Base-by-base conservation (phyloP, 306 rosid genomes). In the Glycine tomentella region DNA sequence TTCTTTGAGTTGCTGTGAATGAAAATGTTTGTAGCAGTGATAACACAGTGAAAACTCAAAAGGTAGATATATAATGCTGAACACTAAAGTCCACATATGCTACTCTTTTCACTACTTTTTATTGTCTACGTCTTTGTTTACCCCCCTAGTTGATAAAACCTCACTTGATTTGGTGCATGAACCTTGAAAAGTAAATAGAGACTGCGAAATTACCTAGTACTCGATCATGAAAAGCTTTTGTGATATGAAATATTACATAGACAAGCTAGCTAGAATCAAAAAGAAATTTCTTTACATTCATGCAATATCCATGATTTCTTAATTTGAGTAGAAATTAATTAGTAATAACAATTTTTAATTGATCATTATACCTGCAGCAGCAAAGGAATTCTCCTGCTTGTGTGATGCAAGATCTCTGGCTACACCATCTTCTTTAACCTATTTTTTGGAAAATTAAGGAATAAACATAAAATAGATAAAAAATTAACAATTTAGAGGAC, bases 391-490 rank as follows among this genome's bases (percentile, higher is more conserved):
- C 78, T 82, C 59, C 58, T 52, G 49, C 46, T 80, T 67, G 81
- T 71, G 70, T 46, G 90, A 74, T 33, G 50, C 79, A 76, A 66
- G 61, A 69, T 76, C 68, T 63, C 64, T 53, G 64, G 70, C 81
- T 81, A 70, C 75, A 63, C 66, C 75, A 57, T 72, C 67, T 80
- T 66, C 88, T 62, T 51, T 59, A 57, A 64, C 83, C 95, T 89
- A 77, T 8, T 8, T 78, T 58, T 76, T 9, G 40, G 15, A 52
- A 15, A 56, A 68, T 77, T 40, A 70, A 53, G 20, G 74, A 72
- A 53, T 64, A 46, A 72, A 66, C 42, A 58, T 53, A 69, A 76
- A 48, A 70, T 70, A 7, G 11, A 48, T 56, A n/a, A 33, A 12
- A n/a, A 44, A 15, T 3, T 3, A 42, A 42, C 14, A 48, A 44